Evolutionary conservation across 306 rosid genomes (phyloP), one percentile per base, ranked within the genome.

Genomic region (Lathyrus oleraceus): DNA sequence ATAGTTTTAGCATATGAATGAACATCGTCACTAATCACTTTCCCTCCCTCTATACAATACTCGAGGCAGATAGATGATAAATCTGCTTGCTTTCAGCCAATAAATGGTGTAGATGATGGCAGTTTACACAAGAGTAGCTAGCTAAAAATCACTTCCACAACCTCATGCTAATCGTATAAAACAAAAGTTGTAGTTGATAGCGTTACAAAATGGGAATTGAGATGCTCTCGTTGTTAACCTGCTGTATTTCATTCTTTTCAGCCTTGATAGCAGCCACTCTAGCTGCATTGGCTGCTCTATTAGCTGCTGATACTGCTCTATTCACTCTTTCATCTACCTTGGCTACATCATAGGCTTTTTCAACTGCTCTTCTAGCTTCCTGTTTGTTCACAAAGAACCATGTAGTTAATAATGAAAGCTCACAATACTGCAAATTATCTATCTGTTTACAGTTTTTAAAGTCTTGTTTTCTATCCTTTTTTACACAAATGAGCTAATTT

Each of bases 301-400:
- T 95, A 8, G 99, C 97, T 4, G 95, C 92, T 5, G 89, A 77
- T 58, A 91, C 96, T 17, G 97, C 89, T 81, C 95, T 85, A 79
- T 86, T 95, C 62, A 95, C 99, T 78, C 99, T 84, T 79, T 95
- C 99, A 42, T 95, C 99, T 65, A 95, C 99, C 86, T 89, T 95
- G 15, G 87, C 86, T 66, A 91, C 96, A 47, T 89, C 95, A 40
- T 91, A 89, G 35, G 99, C 96, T 66, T 83, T 95, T 81, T 87
- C 90, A 1, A 92, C 96, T 7, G 96, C 95, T 72, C 89, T 73
- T 63, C 99, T 86, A 40, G 97, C 97, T 82, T 95, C 99, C 99
- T 95, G 86, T 74, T 81, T 27, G 76, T 58, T 61, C 43, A 63
- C 57, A 70, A 14, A 61, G 17, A 25, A 69, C 44, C 7, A 5